A percentile compares a stretch with the other conserved stretches of the same genome.
phyloP scores from a whole-genome alignment of 495 filamentous ascomycete genomes.

The Pyrenula aspistea region DNA sequence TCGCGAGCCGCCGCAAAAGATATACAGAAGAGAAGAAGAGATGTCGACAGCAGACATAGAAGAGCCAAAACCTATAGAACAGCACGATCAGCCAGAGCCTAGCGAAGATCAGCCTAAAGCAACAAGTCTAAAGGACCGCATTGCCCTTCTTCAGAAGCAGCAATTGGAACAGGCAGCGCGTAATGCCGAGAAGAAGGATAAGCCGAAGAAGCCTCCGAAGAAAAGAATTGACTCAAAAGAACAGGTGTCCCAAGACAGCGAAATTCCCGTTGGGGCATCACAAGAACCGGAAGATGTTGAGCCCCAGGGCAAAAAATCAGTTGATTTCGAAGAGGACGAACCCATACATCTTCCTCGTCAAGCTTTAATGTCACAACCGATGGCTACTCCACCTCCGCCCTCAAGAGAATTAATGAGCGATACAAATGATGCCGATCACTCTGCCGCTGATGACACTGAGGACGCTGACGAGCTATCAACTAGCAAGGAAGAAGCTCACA shows the following conservation, averaged over 20 bases:
- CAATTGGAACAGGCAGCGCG: constrained; percentile 76
- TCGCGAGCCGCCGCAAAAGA: constrained; percentile 52
- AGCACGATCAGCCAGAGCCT: constrained; percentile 38
- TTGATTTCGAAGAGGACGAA: constrained; percentile 37
- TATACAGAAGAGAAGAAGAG: constrained; percentile 83
- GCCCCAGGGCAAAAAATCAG: constrained; percentile 37
- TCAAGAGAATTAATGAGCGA: constrained; percentile 51
- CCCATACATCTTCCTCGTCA: constrained; percentile 1
- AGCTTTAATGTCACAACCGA: constrained; percentile 28
- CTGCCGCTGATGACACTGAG: constrained; percentile 75
- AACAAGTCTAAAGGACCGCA: constrained; percentile 83
- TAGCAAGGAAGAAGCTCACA: constrained; percentile 63
- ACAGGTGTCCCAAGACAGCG: constrained; percentile 17
- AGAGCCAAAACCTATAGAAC: constrained; percentile 33
- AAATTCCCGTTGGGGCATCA: constrained; percentile 17
- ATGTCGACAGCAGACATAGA: constrained; percentile 45
- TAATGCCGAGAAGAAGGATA: constrained; percentile 65
- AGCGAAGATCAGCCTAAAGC: constrained; percentile 69
- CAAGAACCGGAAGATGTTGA: constrained; percentile 40
- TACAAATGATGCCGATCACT: constrained; percentile 83
- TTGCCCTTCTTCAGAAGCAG: constrained; percentile 87
- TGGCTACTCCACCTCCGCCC: constrained; percentile 28
- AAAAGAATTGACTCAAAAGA: constrained; percentile 54
- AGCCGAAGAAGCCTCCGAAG: constrained; percentile 84
- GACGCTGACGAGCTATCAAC: constrained; percentile 65